phyloP scores from a whole-genome alignment of 331 rosid species.

The Pyrus hybrid region DNA sequence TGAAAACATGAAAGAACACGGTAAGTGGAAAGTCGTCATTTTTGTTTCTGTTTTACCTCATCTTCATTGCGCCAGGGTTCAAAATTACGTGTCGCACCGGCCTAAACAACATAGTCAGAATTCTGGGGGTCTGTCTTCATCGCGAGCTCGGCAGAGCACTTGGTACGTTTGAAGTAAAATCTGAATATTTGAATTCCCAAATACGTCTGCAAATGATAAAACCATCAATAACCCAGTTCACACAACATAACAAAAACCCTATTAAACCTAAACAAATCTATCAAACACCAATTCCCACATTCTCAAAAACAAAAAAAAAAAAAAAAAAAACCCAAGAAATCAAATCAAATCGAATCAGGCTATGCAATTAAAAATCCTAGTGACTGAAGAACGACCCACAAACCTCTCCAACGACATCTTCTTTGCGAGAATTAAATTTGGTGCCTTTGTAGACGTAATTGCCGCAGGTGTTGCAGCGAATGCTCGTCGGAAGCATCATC shows the following conservation, averaged over 20 bases:
- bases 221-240: not conserved
- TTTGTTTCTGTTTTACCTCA: slow-evolving; percentile 29
- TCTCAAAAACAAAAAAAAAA: not conserved
- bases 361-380: not conserved
- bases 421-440: slow-evolving; percentile 80
- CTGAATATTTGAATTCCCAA: slow-evolving; percentile 78
- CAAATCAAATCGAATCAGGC: not conserved
- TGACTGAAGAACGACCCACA: not conserved
- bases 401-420: slow-evolving; percentile 83
- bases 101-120: slow-evolving; percentile 75
- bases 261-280: not conserved
- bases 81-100: slow-evolving; percentile 66
- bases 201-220: slow-evolving; percentile 47
- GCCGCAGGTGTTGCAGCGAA: slow-evolving; percentile 82
- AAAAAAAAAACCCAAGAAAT: not conserved
- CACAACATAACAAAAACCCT: not conserved
- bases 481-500: slow-evolving; percentile 98
- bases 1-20: not conserved
- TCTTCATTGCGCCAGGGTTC: slow-evolving; percentile 95
- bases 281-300: not conserved
- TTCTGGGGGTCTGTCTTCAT: slow-evolving; percentile 88
- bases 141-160: slow-evolving; percentile 71
- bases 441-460: slow-evolving; percentile 88
- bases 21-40: not conserved
- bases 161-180: slow-evolving; percentile 77